Evolutionary conservation across 2,329 filamentous ascomycete genomes (phyloP).

Genomic region (Dothistroma pini): DNA sequence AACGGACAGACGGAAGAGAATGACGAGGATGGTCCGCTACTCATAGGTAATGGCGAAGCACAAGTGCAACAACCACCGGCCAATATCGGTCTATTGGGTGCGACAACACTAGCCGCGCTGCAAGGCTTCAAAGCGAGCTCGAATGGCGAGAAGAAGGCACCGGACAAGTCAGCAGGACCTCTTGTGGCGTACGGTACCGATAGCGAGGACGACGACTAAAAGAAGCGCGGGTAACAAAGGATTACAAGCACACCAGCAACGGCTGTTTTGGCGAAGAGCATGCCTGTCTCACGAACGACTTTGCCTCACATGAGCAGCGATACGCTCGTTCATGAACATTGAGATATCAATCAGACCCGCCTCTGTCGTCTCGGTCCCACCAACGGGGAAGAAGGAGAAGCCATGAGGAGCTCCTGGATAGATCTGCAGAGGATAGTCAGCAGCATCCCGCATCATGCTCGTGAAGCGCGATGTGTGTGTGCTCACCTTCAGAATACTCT

Average conservation of each 20-base stretch:
- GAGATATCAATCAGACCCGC: constrained; percentile 40
- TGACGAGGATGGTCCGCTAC: constrained; percentile 35
- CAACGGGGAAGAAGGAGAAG: constrained; percentile 45
- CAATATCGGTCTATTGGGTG: constrained; percentile 70
- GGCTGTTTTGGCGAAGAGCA: not conserved
- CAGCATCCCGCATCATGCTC: not conserved
- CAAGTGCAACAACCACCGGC: constrained; percentile 31
- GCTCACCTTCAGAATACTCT: constrained; percentile 49
- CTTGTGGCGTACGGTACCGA: constrained; percentile 89
- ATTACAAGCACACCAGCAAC: not conserved
- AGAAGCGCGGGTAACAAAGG: not conserved
- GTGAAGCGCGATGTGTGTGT: constrained; percentile 4
- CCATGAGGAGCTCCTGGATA: constrained; percentile 50
- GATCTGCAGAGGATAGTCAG: constrained; percentile 9
- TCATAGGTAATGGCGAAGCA: constrained; percentile 47
- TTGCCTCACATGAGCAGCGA: not conserved
- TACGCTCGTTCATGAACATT: constrained; percentile 36
- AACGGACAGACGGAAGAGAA: constrained; percentile 9
- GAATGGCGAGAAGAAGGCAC: constrained; percentile 47
- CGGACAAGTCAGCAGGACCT: constrained; percentile 60
- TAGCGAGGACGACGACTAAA: constrained; percentile 62
- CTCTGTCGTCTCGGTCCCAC: constrained; percentile 36
- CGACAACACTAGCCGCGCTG: constrained; percentile 75
- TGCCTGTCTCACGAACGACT: not conserved
- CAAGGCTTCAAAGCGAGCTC: constrained; percentile 50